Evolutionary conservation across 352 stramenopile genomes (phyloP).

Genomic region (Phytophthora citrophthora): DNA sequence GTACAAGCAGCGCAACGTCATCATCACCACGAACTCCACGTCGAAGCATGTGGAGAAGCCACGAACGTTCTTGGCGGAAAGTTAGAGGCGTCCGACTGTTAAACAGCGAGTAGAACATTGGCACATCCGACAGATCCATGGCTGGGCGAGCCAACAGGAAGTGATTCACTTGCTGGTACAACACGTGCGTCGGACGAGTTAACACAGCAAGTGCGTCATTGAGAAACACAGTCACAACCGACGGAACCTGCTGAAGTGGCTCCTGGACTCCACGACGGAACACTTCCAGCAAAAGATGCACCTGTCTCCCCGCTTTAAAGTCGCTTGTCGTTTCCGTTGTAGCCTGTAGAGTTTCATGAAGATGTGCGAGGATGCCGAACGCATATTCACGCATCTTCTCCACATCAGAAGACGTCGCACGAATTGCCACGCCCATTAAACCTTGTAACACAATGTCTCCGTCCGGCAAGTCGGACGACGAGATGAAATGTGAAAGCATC

Average conservation of each 20-base stretch:
- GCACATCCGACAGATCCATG: slow-evolving; percentile 81
- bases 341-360: slow-evolving; percentile 74
- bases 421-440: slow-evolving; percentile 70
- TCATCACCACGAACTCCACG: slow-evolving; percentile 69
- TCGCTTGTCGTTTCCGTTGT: slow-evolving; percentile 54
- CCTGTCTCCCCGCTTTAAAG: slow-evolving; percentile 78
- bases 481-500: slow-evolving; percentile 81
- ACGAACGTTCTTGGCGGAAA: slow-evolving; percentile 85
- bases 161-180: slow-evolving; percentile 86
- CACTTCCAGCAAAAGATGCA: slow-evolving; percentile 82
- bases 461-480: slow-evolving; percentile 68
- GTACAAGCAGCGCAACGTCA: slow-evolving; percentile 74
- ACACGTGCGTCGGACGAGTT: slow-evolving; percentile 63
- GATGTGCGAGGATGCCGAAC: slow-evolving; percentile 76
- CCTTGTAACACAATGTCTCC: slow-evolving; percentile 70
- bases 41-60: slow-evolving; percentile 80
- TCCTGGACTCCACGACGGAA: slow-evolving; percentile 69
- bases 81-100: slow-evolving; percentile 75
- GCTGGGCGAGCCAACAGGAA: slow-evolving; percentile 83
- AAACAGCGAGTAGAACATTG: slow-evolving; percentile 91
- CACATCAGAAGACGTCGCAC: slow-evolving; percentile 69
- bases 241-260: slow-evolving; percentile 66
- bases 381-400: slow-evolving; percentile 66
- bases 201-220: slow-evolving; percentile 81
- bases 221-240: slow-evolving; percentile 82